phyloP scores from a whole-genome alignment of 2,329 filamentous ascomycete genomes.

The Neonectria faginata region DNA sequence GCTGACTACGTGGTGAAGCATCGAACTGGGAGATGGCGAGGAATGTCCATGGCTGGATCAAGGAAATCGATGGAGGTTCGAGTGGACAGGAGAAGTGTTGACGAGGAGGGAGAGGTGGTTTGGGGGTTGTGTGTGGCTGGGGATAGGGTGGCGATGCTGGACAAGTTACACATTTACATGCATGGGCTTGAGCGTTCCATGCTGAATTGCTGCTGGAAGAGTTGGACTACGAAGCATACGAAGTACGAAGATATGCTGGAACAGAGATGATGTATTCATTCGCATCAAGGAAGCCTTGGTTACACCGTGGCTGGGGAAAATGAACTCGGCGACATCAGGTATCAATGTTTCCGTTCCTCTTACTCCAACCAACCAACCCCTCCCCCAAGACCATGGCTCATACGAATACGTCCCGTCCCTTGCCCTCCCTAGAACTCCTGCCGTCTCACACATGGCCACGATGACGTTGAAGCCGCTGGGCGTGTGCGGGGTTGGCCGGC shows the following conservation, averaged over 20 bases:
- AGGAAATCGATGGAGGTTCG: constrained; percentile 41
- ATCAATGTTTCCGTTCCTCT: neutral
- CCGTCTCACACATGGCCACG: neutral
- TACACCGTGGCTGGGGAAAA: neutral
- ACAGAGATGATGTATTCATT: neutral
- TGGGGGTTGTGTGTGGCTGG: neutral
- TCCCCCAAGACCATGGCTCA: neutral
- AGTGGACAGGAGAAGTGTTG: constrained; percentile 2
- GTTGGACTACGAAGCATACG: neutral
- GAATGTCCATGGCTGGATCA: constrained; percentile 47
- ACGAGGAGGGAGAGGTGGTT: neutral
- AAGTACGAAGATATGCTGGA: neutral
- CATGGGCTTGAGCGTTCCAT: neutral
- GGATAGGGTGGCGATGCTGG: neutral
- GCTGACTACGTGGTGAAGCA: constrained; percentile 32
- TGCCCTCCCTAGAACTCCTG: neutral
- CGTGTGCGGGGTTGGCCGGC: neutral
- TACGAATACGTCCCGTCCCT: neutral
- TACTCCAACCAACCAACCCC: neutral
- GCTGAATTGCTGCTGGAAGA: neutral
- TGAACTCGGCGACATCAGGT: neutral
- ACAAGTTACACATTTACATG: neutral
- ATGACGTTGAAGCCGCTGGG: neutral
- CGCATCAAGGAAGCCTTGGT: neutral
- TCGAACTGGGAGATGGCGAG: constrained; percentile 47